These are phyloP conservation scores for Cladophialophora exuberans DNA, from an alignment of 2,329 filamentous ascomycete genomes.

Conservation along the genomic window DNA sequence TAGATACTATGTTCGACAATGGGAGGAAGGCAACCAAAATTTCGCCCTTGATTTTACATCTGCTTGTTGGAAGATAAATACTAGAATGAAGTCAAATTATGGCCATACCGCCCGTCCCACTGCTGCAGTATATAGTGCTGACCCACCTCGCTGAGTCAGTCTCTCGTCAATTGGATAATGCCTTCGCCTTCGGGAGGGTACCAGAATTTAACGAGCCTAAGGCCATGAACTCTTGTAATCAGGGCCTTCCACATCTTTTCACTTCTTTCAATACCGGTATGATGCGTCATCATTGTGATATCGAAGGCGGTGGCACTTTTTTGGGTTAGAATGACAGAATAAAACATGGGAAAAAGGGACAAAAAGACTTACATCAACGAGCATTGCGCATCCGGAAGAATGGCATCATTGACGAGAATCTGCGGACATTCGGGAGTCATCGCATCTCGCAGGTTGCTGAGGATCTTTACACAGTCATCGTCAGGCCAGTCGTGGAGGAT, in stretches of 20 bases:
- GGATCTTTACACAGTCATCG: not conserved
- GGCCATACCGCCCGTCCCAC: too few relatives aligned
- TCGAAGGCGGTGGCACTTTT: not conserved
- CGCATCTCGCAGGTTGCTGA: not conserved
- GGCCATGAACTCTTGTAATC: not conserved
- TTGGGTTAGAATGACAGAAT: not conserved
- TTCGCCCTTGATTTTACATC: too few relatives aligned
- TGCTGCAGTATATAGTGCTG: too few relatives aligned
- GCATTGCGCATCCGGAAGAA: not conserved
- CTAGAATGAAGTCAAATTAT: too few relatives aligned
- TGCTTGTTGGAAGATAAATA: too few relatives aligned
- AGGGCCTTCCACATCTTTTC: not conserved
- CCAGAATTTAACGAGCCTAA: not conserved
- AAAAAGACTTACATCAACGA: not conserved
- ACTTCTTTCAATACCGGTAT: not conserved
- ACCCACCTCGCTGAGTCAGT: not conserved
- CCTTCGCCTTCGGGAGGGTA: conserved; percentile 1
- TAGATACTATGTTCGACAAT: too few relatives aligned
- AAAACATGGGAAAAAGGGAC: not conserved
- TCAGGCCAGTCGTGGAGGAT: conserved; percentile 7
- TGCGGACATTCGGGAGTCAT: not conserved
- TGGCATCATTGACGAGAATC: not conserved
- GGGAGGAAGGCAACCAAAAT: too few relatives aligned
- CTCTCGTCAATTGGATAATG: not conserved
- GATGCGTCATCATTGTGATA: conserved; percentile 1